Evolutionary conservation across 768 basidiomycete genomes (phyloP).

Genomic region (Podaxis mareebaensis): DNA sequence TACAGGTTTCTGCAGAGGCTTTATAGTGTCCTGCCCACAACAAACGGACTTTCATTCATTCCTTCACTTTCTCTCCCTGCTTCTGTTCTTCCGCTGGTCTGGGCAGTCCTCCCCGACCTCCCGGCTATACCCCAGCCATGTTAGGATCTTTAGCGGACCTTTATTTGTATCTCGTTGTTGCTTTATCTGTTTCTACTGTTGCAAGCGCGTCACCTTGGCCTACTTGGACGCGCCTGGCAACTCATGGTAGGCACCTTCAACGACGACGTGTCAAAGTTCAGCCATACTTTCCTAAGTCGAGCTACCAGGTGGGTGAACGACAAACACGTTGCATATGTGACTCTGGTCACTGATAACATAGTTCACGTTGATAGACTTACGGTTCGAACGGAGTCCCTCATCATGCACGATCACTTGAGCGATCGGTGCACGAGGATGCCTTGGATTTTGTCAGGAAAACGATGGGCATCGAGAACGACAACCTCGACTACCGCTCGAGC

Average conservation of each 20-base stretch:
- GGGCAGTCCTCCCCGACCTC: not conserved
- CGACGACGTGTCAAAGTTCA: conserved; percentile 20
- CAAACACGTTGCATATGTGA: not conserved
- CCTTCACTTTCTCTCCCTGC: not conserved
- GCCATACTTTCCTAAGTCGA: conserved; percentile 21
- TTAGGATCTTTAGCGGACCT: not conserved
- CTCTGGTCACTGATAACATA: not conserved
- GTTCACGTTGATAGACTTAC: not conserved
- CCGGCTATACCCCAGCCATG: not conserved
- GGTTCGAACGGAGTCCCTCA: not conserved
- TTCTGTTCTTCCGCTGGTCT: not conserved
- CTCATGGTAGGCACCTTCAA: conserved; percentile 18
- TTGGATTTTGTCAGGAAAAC: not conserved
- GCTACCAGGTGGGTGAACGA: conserved; percentile 19
- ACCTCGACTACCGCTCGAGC: not conserved
- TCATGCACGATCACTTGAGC: not conserved
- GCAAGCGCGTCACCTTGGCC: conserved; percentile 19
- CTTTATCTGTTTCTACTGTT: not conserved
- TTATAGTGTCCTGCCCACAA: not conserved
- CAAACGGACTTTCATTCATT: not conserved
- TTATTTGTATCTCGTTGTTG: not conserved
- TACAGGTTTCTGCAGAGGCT: not conserved
- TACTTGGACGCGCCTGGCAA: conserved; percentile 14
- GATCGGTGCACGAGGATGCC: conserved; percentile 1
- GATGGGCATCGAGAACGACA: not conserved